Conservation (phyloP, 2,329 filamentous ascomycete genomes). For the Zymoseptoria crescenta region DNA sequence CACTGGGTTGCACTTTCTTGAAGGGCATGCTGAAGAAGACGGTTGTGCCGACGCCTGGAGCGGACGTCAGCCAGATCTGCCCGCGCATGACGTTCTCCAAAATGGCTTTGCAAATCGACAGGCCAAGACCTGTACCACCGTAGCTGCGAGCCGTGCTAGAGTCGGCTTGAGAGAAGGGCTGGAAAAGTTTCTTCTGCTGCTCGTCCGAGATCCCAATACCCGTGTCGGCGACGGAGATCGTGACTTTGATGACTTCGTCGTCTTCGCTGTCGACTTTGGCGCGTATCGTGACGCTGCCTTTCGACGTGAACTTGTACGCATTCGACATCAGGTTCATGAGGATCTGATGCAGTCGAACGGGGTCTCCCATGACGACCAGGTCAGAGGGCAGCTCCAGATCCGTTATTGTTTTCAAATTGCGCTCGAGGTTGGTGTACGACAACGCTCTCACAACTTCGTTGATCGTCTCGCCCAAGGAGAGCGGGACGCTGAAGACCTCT, state of each 20-base stretch:
- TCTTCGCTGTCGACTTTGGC: constrained; percentile 66
- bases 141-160: constrained; percentile 85
- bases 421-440: constrained; percentile 55
- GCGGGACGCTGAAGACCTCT: constrained; percentile 50
- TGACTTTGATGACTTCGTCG: constrained; percentile 62
- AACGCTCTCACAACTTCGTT: constrained; percentile 56
- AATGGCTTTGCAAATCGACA: constrained; percentile 91
- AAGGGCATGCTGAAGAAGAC: constrained; percentile 79
- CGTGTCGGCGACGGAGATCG: constrained; percentile 81
- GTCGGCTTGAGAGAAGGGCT: constrained; percentile 88
- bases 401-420: constrained; percentile 52
- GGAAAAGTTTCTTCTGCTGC: constrained; percentile 76
- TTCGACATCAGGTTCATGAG: constrained; percentile 80
- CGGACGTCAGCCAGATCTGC: constrained; percentile 71
- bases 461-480: constrained; percentile 51
- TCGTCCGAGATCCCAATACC: constrained; percentile 84
- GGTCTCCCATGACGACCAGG: constrained; percentile 45
- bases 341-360: constrained; percentile 45
- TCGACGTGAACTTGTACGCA: constrained; percentile 87
- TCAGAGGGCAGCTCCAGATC: constrained; percentile 48
- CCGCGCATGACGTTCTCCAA: constrained; percentile 90
- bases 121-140: constrained; percentile 79
- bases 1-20: constrained; percentile 55
- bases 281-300: constrained; percentile 76
- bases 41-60: constrained; percentile 60